These are phyloP conservation scores for Spathaspora arborariae DNA, from an alignment of 805 yeast species.

Conservation along the genomic window DNA sequence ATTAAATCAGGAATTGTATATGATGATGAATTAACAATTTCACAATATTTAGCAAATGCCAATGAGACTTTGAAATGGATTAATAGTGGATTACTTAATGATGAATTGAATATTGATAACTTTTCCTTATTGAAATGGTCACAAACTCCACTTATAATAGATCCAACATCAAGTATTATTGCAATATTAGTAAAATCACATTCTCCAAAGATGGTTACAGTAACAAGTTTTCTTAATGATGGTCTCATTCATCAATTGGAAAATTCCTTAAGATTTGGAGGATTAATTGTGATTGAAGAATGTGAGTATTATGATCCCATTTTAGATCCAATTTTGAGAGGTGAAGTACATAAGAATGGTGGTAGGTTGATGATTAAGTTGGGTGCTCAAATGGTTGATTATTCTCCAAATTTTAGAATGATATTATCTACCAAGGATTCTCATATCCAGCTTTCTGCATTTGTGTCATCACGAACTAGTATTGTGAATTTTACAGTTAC, in stretches of 20 bases:
- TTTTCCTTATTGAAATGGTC: constrained; percentile 46
- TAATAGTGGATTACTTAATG: constrained; percentile 49
- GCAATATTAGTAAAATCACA: constrained; percentile 32
- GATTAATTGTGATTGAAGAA: constrained; percentile 65
- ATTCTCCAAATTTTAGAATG: constrained; percentile 59
- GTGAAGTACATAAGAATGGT: constrained; percentile 62
- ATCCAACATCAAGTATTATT: constrained; percentile 56
- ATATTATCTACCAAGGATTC: constrained; percentile 61
- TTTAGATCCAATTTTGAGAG: constrained; percentile 55
- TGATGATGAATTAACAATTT: constrained; percentile 29
- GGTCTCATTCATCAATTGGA: constrained; percentile 68
- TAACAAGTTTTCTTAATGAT: constrained; percentile 70
- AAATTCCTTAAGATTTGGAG: constrained; percentile 82
- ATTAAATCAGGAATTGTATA: constrained; percentile 27
- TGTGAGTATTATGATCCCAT: constrained; percentile 81
- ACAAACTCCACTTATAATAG: constrained; percentile 58
- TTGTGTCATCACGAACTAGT: constrained; percentile 58
- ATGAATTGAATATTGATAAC: constrained; percentile 62
- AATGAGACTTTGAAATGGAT: constrained; percentile 50
- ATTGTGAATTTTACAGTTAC: constrained; percentile 74
- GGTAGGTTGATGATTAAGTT: constrained; percentile 62
- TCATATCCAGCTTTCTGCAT: constrained; percentile 42
- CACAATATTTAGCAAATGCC: constrained; percentile 37
- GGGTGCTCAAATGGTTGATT: constrained; percentile 64
- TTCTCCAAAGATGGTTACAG: constrained; percentile 36